Percentiles rank a stretch among this genome's conserved stretches.
phyloP scores from a whole-genome alignment of 169 alveolate genomes.

The Plasmodium malariae region DNA sequence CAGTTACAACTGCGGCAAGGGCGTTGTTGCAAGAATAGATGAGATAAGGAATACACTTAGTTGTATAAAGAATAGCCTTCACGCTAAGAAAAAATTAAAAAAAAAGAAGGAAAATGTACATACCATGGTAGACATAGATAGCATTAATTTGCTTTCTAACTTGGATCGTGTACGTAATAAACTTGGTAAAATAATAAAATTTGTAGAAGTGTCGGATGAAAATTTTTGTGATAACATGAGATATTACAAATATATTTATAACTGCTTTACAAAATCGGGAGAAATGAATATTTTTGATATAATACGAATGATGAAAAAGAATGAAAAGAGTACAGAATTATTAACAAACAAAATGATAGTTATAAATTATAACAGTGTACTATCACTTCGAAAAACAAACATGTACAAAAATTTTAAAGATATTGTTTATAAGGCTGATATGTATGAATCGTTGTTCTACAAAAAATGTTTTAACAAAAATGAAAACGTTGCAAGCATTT shows the following conservation, averaged over 20 bases:
- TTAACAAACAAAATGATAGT: neutral
- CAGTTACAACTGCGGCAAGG: neutral
- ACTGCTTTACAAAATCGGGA: neutral
- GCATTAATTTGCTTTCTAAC: neutral
- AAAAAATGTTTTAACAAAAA: slow-evolving; percentile 1
- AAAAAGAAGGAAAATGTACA: neutral
- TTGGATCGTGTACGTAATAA: slow-evolving; percentile 8
- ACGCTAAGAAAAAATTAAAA: neutral
- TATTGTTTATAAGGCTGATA: neutral
- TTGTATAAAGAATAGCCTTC: neutral
- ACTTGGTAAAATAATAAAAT: slow-evolving; percentile 14
- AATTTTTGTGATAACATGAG: neutral
- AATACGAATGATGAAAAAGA: slow-evolving; percentile 3
- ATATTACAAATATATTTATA: slow-evolving; percentile 21
- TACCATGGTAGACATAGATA: neutral
- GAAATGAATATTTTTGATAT: slow-evolving; percentile 16
- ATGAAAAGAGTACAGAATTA: neutral
- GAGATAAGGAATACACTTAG: slow-evolving; percentile 20
- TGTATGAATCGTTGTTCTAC: neutral
- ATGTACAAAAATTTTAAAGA: neutral
- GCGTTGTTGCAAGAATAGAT: slow-evolving; percentile 15
- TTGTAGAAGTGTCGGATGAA: slow-evolving; percentile 15
- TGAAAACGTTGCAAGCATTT: slow-evolving; percentile 17
- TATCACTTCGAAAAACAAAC: slow-evolving; percentile 4
- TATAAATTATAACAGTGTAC: neutral